Evolutionary conservation across 441 rosid genomes (phyloP).

Genomic region (Euphorbia schlechtendalii): DNA sequence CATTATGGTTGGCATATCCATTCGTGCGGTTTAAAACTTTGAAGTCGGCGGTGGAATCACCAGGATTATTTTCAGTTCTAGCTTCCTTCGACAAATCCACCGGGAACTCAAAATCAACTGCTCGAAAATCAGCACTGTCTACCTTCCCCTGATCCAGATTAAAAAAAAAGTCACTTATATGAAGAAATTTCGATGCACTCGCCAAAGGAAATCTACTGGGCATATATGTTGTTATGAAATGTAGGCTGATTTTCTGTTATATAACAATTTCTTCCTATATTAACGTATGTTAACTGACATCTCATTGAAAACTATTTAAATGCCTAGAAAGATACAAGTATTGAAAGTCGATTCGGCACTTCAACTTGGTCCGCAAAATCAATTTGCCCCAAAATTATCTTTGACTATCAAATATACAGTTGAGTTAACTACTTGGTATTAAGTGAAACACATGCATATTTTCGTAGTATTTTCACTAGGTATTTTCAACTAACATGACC

Average conservation of each 20-base stretch:
- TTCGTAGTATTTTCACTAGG: neutral
- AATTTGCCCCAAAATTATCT: neutral
- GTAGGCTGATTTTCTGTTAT: too few species aligned
- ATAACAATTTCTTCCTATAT: too few species aligned
- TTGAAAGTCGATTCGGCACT: neutral
- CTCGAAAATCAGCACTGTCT: conserved; percentile 21
- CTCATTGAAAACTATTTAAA: too few species aligned
- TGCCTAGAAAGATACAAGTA: too few species aligned
- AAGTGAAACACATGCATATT: neutral
- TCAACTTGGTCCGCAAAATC: neutral
- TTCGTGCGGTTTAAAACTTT: conserved; percentile 20
- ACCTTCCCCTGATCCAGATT: conserved; percentile 23
- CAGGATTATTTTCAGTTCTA: conserved; percentile 18
- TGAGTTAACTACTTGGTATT: neutral
- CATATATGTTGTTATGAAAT: too few species aligned
- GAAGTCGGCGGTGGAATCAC: conserved; percentile 22
- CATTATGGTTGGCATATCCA: conserved; percentile 18
- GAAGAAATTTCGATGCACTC: neutral
- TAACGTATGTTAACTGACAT: neutral
- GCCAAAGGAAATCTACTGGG: neutral
- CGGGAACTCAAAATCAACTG: conserved; percentile 36
- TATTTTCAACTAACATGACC: neutral
- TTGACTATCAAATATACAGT: neutral
- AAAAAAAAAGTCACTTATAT: neutral
- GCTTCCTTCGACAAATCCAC: conserved; percentile 28